Percentiles rank a stretch among this genome's conserved stretches.
Evolutionary conservation across 1,139 yeast genomes (phyloP).

Genomic region (Scheffersomyces titani): DNA sequence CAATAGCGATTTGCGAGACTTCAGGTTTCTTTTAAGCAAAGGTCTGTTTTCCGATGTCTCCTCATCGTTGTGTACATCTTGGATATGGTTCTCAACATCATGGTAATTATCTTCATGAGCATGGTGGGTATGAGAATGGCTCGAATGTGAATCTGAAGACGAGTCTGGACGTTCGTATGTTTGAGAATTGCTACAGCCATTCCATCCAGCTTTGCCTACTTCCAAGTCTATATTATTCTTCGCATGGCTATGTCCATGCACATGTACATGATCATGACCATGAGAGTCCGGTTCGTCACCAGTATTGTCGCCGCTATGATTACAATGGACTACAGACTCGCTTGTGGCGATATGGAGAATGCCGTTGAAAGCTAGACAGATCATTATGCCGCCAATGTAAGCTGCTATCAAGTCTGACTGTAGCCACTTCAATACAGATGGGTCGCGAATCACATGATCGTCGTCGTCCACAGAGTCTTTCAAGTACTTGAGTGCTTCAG

Average conservation of each 20-base stretch:
- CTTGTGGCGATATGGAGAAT: conserved; percentile 74
- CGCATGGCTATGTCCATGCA: conserved; percentile 5
- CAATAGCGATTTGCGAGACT: conserved; percentile 24
- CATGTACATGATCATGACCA: conserved; percentile 12
- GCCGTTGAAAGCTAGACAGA: conserved; percentile 62
- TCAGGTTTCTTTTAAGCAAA: conserved; percentile 8
- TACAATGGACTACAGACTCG: conserved; percentile 84
- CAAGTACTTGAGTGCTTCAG: conserved; percentile 54
- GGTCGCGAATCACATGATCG: conserved; percentile 2
- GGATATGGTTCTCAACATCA: background rate
- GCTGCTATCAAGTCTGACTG: conserved; percentile 48
- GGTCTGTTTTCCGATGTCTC: conserved; percentile 6
- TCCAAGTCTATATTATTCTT: background rate
- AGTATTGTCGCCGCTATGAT: conserved; percentile 48
- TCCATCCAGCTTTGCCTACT: background rate
- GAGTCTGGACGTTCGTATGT: background rate
- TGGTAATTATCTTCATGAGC: background rate
- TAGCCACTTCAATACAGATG: conserved; percentile 10
- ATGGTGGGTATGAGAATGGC: conserved; percentile 5
- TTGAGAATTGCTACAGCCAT: background rate
- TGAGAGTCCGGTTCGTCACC: conserved; percentile 7
- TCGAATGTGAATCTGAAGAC: background rate
- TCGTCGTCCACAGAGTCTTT: conserved; percentile 22
- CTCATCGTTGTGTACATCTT: background rate
- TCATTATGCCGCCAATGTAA: conserved; percentile 57